Base-by-base conservation (phyloP, 78 protist species). In the Bigelowiella natans region DNA sequence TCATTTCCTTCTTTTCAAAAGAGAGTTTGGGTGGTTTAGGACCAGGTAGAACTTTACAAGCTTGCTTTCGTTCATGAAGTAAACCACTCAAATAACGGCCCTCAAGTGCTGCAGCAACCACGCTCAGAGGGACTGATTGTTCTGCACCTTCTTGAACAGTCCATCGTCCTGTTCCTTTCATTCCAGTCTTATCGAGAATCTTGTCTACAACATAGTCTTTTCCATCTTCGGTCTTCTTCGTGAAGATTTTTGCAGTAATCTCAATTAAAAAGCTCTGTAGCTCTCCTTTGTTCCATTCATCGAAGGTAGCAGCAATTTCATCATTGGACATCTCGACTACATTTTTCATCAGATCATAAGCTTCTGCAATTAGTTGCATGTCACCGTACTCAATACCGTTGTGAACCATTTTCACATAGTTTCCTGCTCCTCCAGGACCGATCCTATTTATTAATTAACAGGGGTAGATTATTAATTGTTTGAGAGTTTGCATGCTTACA, bases 301-400 rank as follows among this genome's bases (percentile, higher is more conserved):
- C 39, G 39, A 98, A 96, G 31, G 92, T 89, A 36, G 88, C 95
- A 36, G 29, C 0, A 2, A 97, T 7, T 89, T 95, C 96, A 31
- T 91, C 90, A 89, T 94, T 90, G 90, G 28, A 11, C 93, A 95
- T 39, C 2, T 7, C 31, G 7, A 7, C 40, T n/a, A 31, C n/a
- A 18, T 87, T 7, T 30, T 87, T 87, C 89, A 87, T 3, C 11
- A 87, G 2, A 34, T 31, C 11, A 30, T 87, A 87, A 18, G 89
- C 89, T 28, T 93, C 94, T 36, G 86, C 90, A 87, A 95, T 94
- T 36, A 98, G 91, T 92, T 98, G 98, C 98, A 98, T 97, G 92
- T 96, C 97, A 34, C 98, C 99, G 95, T 98, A 98, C 91, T 98
- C 98, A 88, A 97, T 97, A 37, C 98, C 98, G 89, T 97, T 97